Base-by-base conservation (phyloP, 2,329 filamentous ascomycete genomes). In the Exserohilum rostratum region DNA sequence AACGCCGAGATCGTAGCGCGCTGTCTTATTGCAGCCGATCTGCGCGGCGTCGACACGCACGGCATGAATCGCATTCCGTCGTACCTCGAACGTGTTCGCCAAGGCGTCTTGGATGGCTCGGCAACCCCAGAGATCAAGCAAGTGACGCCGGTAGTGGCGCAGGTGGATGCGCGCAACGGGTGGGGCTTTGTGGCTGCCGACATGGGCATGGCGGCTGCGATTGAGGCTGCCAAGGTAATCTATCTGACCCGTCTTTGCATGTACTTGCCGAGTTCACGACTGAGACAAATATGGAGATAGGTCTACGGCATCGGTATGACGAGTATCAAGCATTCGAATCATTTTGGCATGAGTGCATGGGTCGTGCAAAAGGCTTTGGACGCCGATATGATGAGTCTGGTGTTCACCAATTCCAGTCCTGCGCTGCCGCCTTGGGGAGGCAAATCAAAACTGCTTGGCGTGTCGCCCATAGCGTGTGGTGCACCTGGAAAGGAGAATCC, bases 321-420 rank as follows among this genome's bases (percentile, higher is more conserved):
- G 0, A 85, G 83, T 55, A 80, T 93, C 65, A 89, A 87, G 72
- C 87, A 88, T 72, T 90, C 87, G 29, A 93, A 93, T 65, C 90
- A 95, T 72, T 93, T 90, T 66, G 90, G 90, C 52, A 95, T 93
- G 90, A 83, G 83, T 6, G 90, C 90, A 0, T 93, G 89, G 88
- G 69, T 92, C 0, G 89, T 92, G 6, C 87, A 91, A 71, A 86
- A 91, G 71, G 90, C 90, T 0, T 72, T 92, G 3, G 88, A 93
- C 48, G 86, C 83, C 0, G 78, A 77, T 3, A 84, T 84, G 68
- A 86, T 87, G 72, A 86, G 84, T 6, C 71, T 82, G 0, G 85
- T 85, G 42, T 85, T 82, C 48, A 85, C 82, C 46, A 88, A 87
- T 27, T 81, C 73, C 27, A 89, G 86, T 22, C 89, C 89, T 0